Percentiles rank a stretch among this genome's conserved stretches.
phyloP scores from a whole-genome alignment of 1,284 basidiomycete species.

The Paramarasmius palmivorus region DNA sequence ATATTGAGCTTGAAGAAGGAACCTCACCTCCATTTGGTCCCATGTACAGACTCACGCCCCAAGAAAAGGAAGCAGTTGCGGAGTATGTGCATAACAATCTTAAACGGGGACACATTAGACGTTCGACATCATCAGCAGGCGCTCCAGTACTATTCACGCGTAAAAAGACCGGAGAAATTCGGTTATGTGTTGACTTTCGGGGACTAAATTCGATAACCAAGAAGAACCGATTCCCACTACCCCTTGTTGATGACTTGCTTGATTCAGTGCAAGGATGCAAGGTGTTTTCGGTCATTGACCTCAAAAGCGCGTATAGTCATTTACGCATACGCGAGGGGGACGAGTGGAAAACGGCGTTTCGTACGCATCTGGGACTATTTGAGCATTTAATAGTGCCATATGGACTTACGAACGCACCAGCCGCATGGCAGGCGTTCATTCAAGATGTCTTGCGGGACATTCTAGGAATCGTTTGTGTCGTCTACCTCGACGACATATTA shows the following conservation, averaged over 20 bases:
- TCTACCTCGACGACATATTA: too few species aligned
- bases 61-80: too few species aligned
- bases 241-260: not conserved
- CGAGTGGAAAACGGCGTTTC: not conserved
- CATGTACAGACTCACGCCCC: slow-evolving; percentile 9
- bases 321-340: slow-evolving; percentile 21
- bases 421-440: too few species aligned
- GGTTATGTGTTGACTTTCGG: slow-evolving; percentile 34
- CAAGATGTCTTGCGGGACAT: too few species aligned
- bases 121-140: too few species aligned
- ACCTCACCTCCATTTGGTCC: slow-evolving; percentile 7
- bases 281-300: too few species aligned
- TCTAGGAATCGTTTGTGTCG: too few species aligned
- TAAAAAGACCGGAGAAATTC: slow-evolving; percentile 35
- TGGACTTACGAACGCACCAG: too few species aligned
- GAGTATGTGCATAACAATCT: too few species aligned
- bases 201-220: slow-evolving; percentile 22
- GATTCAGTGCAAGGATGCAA: not conserved
- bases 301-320: slow-evolving; percentile 30
- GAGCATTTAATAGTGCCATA: too few species aligned
- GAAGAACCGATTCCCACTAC: slow-evolving; percentile 10
- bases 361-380: slow-evolving; percentile 11
- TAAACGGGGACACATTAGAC: too few species aligned
- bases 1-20: slow-evolving; percentile 11
- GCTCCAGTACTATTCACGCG: slow-evolving; percentile 36